These are phyloP conservation scores for Russula sp. DNA, from an alignment of 768 basidiomycete genomes.

Conservation along the genomic window DNA sequence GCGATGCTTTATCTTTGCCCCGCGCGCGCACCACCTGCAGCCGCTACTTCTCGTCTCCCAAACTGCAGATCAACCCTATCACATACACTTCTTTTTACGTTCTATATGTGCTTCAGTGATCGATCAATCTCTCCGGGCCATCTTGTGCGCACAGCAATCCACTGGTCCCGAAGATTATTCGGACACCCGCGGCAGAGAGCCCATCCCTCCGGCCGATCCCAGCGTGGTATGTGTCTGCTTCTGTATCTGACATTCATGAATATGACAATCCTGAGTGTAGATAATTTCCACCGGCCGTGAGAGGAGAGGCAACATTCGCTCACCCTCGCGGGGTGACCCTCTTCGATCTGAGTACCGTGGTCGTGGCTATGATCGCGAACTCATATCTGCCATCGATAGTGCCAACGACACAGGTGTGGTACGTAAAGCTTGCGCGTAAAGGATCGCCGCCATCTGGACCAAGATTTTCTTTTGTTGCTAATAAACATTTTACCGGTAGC, in stretches of 20 bases:
- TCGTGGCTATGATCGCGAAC: constrained; percentile 25
- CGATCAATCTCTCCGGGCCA: too few species aligned
- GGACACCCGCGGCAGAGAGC: constrained; percentile 57
- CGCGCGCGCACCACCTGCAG: not conserved
- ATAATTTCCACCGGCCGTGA: constrained; percentile 63
- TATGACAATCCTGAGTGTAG: constrained; percentile 21
- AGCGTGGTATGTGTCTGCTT: constrained; percentile 30
- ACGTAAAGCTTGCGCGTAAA: too few species aligned
- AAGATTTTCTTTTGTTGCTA: not conserved
- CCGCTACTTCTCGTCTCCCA: not conserved
- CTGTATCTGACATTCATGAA: not conserved
- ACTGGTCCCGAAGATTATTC: constrained; percentile 48
- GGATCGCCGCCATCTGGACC: not conserved
- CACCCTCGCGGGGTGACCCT: constrained; percentile 44
- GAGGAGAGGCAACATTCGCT: constrained; percentile 52
- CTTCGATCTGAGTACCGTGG: constrained; percentile 17
- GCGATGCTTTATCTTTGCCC: not conserved
- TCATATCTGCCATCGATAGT: constrained; percentile 19
- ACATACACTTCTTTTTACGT: not conserved
- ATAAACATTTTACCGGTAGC: not conserved
- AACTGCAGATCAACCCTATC: not conserved
- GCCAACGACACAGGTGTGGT: not conserved
- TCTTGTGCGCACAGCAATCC: constrained; percentile 44
- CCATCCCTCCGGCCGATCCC: constrained; percentile 27
- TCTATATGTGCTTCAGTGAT: not conserved